A percentile compares a stretch with the other conserved stretches of the same genome.
Evolutionary conservation across 306 rosid species (phyloP).

Genomic region (Quercus parvula): DNA sequence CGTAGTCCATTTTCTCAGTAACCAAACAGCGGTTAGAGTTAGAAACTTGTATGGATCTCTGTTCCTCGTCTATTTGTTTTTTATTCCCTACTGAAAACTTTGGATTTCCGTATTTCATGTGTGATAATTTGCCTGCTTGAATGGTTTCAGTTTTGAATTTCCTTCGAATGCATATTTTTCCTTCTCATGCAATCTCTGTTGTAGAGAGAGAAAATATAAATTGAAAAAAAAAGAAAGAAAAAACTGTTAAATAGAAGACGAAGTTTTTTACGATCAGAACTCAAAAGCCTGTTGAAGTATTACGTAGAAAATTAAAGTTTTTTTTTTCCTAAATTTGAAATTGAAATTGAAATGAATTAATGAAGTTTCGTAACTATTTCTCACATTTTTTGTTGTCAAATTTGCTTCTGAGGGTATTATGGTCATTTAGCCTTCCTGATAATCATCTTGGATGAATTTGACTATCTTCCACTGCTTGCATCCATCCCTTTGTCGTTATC

Average conservation of each 20-base stretch:
- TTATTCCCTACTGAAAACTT: neutral
- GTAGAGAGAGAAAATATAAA: neutral
- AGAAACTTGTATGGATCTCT: constrained; percentile 26
- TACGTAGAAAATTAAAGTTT: constrained; percentile 17
- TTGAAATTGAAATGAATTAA: neutral
- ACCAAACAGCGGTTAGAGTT: constrained; percentile 17
- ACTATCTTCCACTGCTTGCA: neutral
- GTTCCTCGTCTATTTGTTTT: too few relatives aligned
- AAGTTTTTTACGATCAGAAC: neutral
- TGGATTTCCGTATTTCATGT: constrained; percentile 9
- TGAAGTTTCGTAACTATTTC: neutral
- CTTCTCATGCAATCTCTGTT: neutral
- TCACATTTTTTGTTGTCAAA: neutral
- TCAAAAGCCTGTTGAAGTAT: constrained; percentile 20
- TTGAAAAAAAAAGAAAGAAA: neutral
- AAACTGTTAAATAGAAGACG: constrained; percentile 9
- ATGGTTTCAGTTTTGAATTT: constrained; percentile 5
- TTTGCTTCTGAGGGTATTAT: constrained; percentile 31
- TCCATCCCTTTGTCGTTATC: constrained; percentile 13
- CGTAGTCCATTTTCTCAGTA: neutral
- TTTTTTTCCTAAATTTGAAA: neutral
- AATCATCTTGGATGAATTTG: constrained; percentile 12
- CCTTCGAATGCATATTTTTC: constrained; percentile 1
- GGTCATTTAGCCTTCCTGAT: constrained; percentile 38
- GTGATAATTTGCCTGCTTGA: constrained; percentile 13